These are phyloP conservation scores for Vanderwaltozyma yarrowii DNA, from an alignment of 805 yeast species.

Conservation along the genomic window DNA sequence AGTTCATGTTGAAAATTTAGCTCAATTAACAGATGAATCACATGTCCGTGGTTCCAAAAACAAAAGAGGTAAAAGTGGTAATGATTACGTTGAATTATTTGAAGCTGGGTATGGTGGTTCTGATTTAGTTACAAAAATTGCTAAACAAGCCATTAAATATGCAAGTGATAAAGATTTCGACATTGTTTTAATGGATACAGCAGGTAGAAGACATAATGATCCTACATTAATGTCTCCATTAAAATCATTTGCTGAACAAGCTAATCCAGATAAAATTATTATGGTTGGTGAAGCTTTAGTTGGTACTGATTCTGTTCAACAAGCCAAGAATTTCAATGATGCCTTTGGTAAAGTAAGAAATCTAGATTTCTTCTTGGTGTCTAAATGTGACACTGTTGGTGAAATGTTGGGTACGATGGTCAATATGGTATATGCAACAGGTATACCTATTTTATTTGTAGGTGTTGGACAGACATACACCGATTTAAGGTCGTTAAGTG, in stretches of 20 bases:
- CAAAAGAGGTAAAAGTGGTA: slow-evolving; percentile 32
- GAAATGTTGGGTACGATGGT: slow-evolving; percentile 94
- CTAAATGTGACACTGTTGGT: slow-evolving; percentile 96
- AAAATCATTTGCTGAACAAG: slow-evolving; percentile 90
- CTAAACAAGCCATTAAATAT: slow-evolving; percentile 77
- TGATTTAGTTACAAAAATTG: slow-evolving; percentile 85
- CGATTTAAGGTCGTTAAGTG: slow-evolving; percentile 80
- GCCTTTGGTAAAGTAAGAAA: slow-evolving; percentile 81
- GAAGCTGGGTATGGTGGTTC: slow-evolving; percentile 97
- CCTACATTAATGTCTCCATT: slow-evolving; percentile 91
- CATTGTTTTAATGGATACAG: slow-evolving; percentile 89
- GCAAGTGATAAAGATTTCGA: slow-evolving; percentile 66
- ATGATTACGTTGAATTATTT: slow-evolving; percentile 52
- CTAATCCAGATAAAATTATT: slow-evolving; percentile 89
- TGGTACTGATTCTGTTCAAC: slow-evolving; percentile 94
- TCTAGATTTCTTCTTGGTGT: slow-evolving; percentile 82
- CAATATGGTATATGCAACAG: slow-evolving; percentile 93
- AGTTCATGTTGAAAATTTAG: slow-evolving; percentile 82
- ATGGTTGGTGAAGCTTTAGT: slow-evolving; percentile 99
- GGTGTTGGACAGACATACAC: slow-evolving; percentile 98
- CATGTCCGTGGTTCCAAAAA: slow-evolving; percentile 29
- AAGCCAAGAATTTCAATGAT: slow-evolving; percentile 83
- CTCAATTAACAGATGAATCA: slow-evolving; percentile 47
- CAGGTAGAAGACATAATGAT: slow-evolving; percentile 95
- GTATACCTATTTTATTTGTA: slow-evolving; percentile 88